Conservation (phyloP, 2,329 filamentous ascomycete genomes). For the Fusarium begoniae region DNA sequence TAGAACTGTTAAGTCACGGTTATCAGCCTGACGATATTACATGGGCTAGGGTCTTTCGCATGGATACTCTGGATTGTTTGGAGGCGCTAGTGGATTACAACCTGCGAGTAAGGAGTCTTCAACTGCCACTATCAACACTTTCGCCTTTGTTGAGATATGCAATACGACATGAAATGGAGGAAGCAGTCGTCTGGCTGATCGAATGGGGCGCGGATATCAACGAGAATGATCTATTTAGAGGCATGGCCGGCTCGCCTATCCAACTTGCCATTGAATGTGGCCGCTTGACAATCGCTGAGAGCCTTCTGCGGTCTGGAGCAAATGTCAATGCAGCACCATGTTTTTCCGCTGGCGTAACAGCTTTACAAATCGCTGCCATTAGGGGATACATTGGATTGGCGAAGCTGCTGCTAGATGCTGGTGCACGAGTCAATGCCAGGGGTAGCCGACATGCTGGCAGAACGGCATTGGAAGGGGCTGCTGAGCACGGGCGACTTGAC, state of each 20-base stretch:
- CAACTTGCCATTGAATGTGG: neutral
- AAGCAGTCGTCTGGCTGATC: neutral
- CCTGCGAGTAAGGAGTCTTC: no score
- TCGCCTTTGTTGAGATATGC: fast-evolving
- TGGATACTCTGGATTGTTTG: fast-evolving
- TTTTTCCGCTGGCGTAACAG: neutral
- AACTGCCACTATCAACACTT: neutral
- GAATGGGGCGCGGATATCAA: neutral
- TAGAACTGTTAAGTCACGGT: neutral
- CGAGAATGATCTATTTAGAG: fast-evolving
- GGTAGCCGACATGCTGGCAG: fast-evolving
- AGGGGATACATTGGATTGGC: neutral
- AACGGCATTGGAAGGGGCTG: slow-evolving; percentile 1
- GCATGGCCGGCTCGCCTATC: neutral
- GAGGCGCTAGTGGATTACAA: fast-evolving
- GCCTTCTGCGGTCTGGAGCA: neutral
- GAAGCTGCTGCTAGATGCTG: neutral
- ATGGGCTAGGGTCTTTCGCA: neutral
- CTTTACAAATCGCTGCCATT: neutral
- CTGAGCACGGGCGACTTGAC: neutral
- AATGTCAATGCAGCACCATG: neutral
- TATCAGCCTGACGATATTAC: neutral
- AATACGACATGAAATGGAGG: fast-evolving
- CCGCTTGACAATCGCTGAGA: neutral
- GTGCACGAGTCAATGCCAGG: neutral